Evolutionary conservation across 2,329 filamentous ascomycete species (phyloP), one percentile per base, ranked within the genome.

Genomic region (Beauveria caledonica): DNA sequence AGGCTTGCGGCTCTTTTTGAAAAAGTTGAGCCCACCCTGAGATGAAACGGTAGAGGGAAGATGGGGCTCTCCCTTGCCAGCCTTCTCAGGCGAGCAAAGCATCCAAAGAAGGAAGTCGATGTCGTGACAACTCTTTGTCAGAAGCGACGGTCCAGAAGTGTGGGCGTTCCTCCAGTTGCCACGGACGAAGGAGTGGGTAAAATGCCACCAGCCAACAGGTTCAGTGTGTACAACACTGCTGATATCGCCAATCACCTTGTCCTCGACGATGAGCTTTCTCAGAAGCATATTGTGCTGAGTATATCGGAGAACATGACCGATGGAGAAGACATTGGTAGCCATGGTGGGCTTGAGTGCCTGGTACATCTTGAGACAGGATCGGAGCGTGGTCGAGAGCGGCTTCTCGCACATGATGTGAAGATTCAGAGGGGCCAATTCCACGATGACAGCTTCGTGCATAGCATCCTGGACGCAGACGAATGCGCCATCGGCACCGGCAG

Each of bases 111-210:
- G 76, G 61, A 97, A 85, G 70, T 99, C 94, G 54, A 99, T 89
- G 67, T 99, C 94, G 68, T 99, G 94, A 67, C 94, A 97, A 62
- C 90, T 95, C 74, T 97, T 99, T 3, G 93, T 96, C 33, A 99
- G 80, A 1, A 99, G 79, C 1, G 89, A 93, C 7, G 87, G 93
- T 25, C 83, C 92, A n/a, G 82, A 86, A 5, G 77, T 87, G 0
- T 85, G 87, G 65, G 90, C 86, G 64, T 89, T 90, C 6, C 93
- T 85, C 94, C 94, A 97, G 74, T 97, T 97, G 17, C 94, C 94
- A 50, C 90, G 84, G 40, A 97, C 93, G 67, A 93, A 96, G 46
- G 87, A 91, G 72, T 96, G 92, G 0, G 88, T 81, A 71, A 95
- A 97, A 72, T 97, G 94, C 90, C 92, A 97, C 86, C 89, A 96